Base-by-base conservation (phyloP, 768 basidiomycete genomes). In the Gautieria morchelliformis region DNA sequence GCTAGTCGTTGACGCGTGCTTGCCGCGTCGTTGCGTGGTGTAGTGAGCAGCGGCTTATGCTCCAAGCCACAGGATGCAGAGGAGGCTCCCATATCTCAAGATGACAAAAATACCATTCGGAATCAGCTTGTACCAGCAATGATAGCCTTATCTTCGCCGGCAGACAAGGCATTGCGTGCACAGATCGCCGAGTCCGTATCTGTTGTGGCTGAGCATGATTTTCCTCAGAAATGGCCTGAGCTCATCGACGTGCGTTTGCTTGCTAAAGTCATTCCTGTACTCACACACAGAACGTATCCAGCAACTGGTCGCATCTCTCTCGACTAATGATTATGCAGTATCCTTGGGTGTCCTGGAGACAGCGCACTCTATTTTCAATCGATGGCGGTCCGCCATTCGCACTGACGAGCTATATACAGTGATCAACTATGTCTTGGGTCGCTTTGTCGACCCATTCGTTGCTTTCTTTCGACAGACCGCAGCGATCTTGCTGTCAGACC, bases 161-260 rank as follows among this genome's bases (percentile, higher is more conserved):
- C 80, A 39, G 87, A 91, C 69, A 89, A 87, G 65, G 60, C 76
- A 4, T 75, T 89, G 56, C 81, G 89, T 6, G 82, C 85, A 1
- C 93, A 98, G 71, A 80, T 98, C 35, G 94, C 93, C 15, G 94
- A 99, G 71, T 82, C 93, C 10, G 87, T 98, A 33, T 85, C 93
- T 8, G 79, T 94, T 63, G 87, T 98, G 66, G 94, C 96, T 14
- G 83, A 86, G 62, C 76, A 85, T 24, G 96, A 99, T 73, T 99
- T 98, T 67, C 96, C 96, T 10, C 70, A 75, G 15, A 80, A 81
- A 62, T 99, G 96, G 96, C 77, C 81, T 17, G 83, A 87, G 71
- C 79, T 98, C 59, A 84, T 96, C 64, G 87, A 93, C 73, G 94
- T 96, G 69, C 67, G 92, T 78, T 37, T 17, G 45, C 27, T 24